Evolutionary conservation across 2,329 filamentous ascomycete genomes (phyloP).

Genomic region (Corinectria fuckeliana): DNA sequence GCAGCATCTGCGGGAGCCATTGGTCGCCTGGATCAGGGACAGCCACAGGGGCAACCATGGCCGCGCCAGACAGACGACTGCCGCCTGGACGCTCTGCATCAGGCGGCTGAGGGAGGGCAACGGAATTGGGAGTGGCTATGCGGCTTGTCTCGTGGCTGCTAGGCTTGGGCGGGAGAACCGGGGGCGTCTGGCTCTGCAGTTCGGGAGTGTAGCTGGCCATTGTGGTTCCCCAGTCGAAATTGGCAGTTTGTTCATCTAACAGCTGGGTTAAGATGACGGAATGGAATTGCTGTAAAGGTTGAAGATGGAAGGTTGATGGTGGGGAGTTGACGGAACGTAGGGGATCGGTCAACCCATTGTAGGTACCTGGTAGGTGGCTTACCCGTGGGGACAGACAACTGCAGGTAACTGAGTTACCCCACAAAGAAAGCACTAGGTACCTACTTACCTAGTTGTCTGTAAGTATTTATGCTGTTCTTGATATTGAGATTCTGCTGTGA

Average conservation of each 20-base stretch:
- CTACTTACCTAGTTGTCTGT: too few species aligned
- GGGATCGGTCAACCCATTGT: too few species aligned
- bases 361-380: too few species aligned
- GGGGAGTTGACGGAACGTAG: conserved; percentile 23
- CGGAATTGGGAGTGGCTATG: conserved; percentile 65
- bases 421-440: too few species aligned
- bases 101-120: conserved; percentile 53
- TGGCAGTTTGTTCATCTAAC: not conserved
- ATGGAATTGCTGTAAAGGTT: conserved; percentile 5
- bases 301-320: conserved; percentile 15
- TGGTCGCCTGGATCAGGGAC: conserved; percentile 68
- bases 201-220: conserved; percentile 43
- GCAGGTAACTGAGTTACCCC: not conserved
- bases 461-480: too few species aligned
- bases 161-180: conserved; percentile 75
- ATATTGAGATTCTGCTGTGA: too few species aligned
- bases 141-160: conserved; percentile 72
- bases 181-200: conserved; percentile 53
- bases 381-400: conserved; percentile 4
- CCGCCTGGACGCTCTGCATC: conserved; percentile 31
- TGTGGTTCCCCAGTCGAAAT: not conserved
- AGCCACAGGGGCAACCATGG: conserved; percentile 41
- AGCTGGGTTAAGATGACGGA: not conserved
- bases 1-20: conserved; percentile 79
- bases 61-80: conserved; percentile 22